Base-by-base conservation (phyloP, 257 asterid genomes). In the Plectranthus barbatus region DNA sequence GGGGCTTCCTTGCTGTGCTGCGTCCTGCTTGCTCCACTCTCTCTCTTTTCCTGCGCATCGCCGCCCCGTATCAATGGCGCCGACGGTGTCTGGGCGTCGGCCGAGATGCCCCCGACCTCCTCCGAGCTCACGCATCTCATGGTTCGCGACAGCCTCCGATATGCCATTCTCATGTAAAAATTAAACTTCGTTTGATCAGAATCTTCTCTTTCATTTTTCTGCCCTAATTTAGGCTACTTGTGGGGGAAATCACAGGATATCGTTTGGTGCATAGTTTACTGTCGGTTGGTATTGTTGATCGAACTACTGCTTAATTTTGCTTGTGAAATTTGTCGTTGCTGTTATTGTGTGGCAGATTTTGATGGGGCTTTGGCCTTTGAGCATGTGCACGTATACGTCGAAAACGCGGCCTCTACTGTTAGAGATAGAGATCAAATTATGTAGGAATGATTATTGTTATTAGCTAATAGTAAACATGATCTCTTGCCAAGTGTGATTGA, bases 101-200 rank as follows among this genome's bases (percentile, higher is more conserved):
- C 82, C 2, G 85, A 80, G 46, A 62, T 73, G 62, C 72, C 82
- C 20, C 82, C 67, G 29, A 51, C 64, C 17, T 57, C 80, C 12
- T 80, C 82, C 1, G 85, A 80, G 67, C 62, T 74, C 72, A 73
- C 80, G 39, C 80, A 80, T 56, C 85, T 80, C 57, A 80, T 76
- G 82, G 85, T 74, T 31, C 68, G 82, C 13, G 82, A 80, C 67
- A 71, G 80, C 5, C 55, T 80, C 76, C 76, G 82, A 8, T 80
- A 80, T 29, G 85, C 85, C 23, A 80, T 80, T 9, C 77, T 80
- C 48, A 80, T 80, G 85, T 80, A 74, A 78, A n/a, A 4, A 1
- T 1, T 4, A 23, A 6, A 6, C 36, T 31, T 31, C 5, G 36
- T 31, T 31, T 31, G 36, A 3, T 31, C 36, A 26, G 7, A 31